Evolutionary conservation across 768 basidiomycete genomes (phyloP).

Genomic region (Lyophyllum shimeji): DNA sequence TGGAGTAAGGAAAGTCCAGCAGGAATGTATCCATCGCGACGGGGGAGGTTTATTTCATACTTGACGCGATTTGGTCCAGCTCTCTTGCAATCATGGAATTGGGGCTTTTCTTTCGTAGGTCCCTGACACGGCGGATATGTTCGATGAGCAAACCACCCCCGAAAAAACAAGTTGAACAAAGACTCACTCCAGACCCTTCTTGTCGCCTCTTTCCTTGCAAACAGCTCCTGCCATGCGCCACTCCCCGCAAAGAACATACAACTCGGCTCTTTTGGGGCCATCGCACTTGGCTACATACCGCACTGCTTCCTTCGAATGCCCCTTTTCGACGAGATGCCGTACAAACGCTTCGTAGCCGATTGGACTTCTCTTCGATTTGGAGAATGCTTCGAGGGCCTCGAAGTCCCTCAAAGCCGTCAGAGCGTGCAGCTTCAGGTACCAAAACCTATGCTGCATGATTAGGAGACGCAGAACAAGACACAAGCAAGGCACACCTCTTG

Average conservation of each 20-base stretch:
- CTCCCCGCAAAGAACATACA: constrained; percentile 89
- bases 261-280: constrained; percentile 73
- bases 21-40: neutral
- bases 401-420: constrained; percentile 81
- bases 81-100: constrained; percentile 82
- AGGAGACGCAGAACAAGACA: neutral
- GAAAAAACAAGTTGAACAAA: neutral
- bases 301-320: constrained; percentile 74
- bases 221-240: constrained; percentile 87
- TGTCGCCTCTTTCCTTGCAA: constrained; percentile 88
- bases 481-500: constrained; percentile 65
- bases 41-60: constrained; percentile 54
- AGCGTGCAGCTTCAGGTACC: constrained; percentile 89
- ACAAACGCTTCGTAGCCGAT: constrained; percentile 96
- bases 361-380: constrained; percentile 85
- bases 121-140: constrained; percentile 37
- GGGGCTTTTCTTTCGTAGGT: constrained; percentile 71
- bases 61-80: constrained; percentile 59
- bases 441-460: constrained; percentile 59
- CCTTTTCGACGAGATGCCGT: constrained; percentile 70
- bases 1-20: neutral
- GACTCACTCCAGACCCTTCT: constrained; percentile 80
- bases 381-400: constrained; percentile 81
- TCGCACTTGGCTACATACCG: constrained; percentile 85
- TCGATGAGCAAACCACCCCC: neutral